A percentile compares a stretch with the other conserved stretches of the same genome.
phyloP scores from a whole-genome alignment of 352 stramenopile species.

The Elongisporangium anandrum region DNA sequence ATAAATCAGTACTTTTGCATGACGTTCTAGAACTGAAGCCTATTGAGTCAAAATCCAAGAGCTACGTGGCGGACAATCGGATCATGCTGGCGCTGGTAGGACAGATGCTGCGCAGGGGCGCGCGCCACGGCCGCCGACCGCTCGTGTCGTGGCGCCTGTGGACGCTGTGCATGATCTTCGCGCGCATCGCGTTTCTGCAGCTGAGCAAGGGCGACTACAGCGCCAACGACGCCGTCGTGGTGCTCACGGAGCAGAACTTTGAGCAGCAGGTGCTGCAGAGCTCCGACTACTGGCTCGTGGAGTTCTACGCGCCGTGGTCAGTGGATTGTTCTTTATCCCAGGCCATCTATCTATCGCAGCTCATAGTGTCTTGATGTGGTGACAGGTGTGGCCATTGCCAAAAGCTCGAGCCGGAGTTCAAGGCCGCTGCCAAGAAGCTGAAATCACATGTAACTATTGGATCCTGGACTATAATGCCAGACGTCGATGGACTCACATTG shows the following conservation, averaged over 20 bases:
- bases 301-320: slow-evolving; percentile 92
- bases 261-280: slow-evolving; percentile 79
- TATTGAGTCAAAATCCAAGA: background rate
- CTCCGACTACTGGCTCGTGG: slow-evolving; percentile 86
- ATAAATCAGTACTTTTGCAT: too few relatives aligned
- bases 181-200: background rate
- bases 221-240: slow-evolving; percentile 50
- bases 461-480: background rate
- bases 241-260: slow-evolving; percentile 82
- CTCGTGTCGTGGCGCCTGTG: background rate
- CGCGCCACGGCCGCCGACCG: background rate
- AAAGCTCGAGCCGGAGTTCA: slow-evolving; percentile 86
- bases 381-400: slow-evolving; percentile 90
- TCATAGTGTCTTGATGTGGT: background rate
- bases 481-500: background rate
- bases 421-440: slow-evolving; percentile 82
- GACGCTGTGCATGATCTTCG: background rate
- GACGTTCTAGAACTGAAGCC: background rate
- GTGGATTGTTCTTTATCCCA: slow-evolving; percentile 4
- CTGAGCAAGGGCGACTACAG: slow-evolving; percentile 29
- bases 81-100: background rate
- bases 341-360: background rate
- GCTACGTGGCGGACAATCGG: background rate
- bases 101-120: background rate
- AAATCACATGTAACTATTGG: slow-evolving; percentile 52